Percentiles rank a stretch among this genome's conserved stretches.
These are phyloP conservation scores for Cymbomonas tetramitiformis DNA, from an alignment of 139 green algal species.

Conservation along the genomic window DNA sequence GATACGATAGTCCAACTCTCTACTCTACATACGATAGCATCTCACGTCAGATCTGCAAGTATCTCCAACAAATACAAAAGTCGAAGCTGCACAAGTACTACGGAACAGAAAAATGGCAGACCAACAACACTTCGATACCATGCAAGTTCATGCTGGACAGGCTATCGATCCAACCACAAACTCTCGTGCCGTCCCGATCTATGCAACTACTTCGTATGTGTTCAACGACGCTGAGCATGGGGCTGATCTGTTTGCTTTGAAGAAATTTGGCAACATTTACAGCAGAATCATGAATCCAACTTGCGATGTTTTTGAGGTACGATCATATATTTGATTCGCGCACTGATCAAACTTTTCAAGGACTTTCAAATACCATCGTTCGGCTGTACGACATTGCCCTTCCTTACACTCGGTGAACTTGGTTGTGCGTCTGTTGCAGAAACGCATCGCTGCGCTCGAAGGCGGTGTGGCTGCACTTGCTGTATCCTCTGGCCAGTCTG, in stretches of 20 bases:
- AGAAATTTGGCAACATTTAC: conserved; percentile 22
- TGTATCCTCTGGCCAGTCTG: background rate
- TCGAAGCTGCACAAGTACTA: no score
- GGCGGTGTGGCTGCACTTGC: conserved; percentile 9
- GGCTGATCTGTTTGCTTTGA: conserved; percentile 10
- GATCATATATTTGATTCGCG: no score
- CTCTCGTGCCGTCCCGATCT: conserved; percentile 14
- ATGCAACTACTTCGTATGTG: conserved; percentile 10
- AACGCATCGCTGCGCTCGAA: conserved; percentile 15
- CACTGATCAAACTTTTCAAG: no score
- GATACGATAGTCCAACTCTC: no score
- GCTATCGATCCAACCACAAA: conserved; percentile 10
- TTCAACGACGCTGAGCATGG: conserved; percentile 16
- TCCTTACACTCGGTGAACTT: no score
- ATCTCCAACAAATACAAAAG: no score
- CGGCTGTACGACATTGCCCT: no score
- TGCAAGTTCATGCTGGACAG: conserved; percentile 15
- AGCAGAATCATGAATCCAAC: conserved; percentile 9
- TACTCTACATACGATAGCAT: no score
- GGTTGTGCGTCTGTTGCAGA: conserved; percentile 17
- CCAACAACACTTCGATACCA: conserved; percentile 20
- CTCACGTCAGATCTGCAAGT: no score
- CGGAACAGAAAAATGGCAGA: no score
- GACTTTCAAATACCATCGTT: no score
- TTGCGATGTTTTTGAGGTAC: background rate